These are phyloP conservation scores for Corymbia maculata DNA, from an alignment of 345 rosid species.

Conservation along the genomic window DNA sequence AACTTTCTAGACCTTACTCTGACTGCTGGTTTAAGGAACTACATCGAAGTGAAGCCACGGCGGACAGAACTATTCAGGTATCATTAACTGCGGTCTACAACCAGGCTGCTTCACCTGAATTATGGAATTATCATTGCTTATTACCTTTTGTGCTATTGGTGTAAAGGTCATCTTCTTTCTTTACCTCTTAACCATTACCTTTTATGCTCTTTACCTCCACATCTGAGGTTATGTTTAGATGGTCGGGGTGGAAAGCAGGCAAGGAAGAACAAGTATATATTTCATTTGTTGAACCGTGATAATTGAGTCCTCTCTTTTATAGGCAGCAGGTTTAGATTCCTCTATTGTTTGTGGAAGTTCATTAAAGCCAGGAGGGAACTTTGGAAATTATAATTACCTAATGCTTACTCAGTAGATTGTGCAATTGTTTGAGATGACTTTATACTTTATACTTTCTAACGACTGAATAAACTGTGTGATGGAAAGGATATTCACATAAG, in stretches of 20 bases:
- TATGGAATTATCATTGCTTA: not conserved
- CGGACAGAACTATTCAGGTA: slow-evolving; percentile 82
- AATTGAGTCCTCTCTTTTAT: not conserved
- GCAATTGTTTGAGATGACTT: not conserved
- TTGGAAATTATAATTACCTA: not conserved
- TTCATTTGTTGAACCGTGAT: not conserved
- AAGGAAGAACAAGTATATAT: not conserved
- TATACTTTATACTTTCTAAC: not conserved
- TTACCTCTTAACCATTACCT: not conserved
- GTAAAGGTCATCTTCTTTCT: not conserved
- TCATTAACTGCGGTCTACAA: not conserved
- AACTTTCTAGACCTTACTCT: slow-evolving; percentile 75
- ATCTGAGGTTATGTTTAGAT: not conserved
- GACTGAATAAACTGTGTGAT: not conserved
- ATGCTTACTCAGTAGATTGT: not conserved
- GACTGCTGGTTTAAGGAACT: slow-evolving; percentile 56
- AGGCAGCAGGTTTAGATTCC: no score
- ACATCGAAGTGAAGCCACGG: slow-evolving; percentile 57
- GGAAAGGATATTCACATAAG: not conserved
- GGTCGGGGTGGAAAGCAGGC: not conserved
- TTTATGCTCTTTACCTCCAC: not conserved
- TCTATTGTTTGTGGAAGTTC: not conserved
- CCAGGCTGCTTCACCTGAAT: not conserved
- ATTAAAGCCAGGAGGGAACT: not conserved
- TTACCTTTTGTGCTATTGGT: not conserved